Evolutionary conservation across 306 rosid species (phyloP).

Genomic region (Malus fusca): DNA sequence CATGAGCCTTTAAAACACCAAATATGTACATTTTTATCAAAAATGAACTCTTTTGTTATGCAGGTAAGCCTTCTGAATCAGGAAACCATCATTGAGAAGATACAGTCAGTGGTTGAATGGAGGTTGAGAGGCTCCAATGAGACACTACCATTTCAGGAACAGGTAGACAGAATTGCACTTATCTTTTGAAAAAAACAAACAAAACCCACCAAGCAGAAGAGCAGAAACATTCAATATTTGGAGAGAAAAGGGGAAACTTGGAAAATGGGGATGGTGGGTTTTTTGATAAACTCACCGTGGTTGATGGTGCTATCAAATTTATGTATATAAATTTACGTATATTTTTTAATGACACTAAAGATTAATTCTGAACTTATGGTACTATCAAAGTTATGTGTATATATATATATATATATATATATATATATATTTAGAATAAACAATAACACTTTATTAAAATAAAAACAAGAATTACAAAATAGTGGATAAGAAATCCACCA

Average conservation of each 20-base stretch:
- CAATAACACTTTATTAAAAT: too few species aligned
- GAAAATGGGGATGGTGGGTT: neutral
- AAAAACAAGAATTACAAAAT: too few species aligned
- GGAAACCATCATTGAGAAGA: conserved; percentile 82
- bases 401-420: too few species aligned
- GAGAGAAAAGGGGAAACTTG: neutral
- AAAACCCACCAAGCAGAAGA: too few species aligned
- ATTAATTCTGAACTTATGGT: too few species aligned
- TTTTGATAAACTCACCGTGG: too few species aligned
- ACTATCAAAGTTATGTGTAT: too few species aligned
- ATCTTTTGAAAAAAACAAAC: neutral
- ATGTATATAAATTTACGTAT: too few species aligned
- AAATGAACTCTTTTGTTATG: neutral
- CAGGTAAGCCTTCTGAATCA: conserved; percentile 91
- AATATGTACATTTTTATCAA: neutral
- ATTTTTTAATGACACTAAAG: too few species aligned
- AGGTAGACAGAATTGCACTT: conserved; percentile 26
- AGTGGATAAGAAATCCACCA: too few species aligned
- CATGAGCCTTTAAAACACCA: neutral
- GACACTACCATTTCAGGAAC: conserved; percentile 60
- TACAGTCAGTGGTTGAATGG: conserved; percentile 73
- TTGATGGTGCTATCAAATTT: too few species aligned
- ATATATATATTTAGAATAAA: too few species aligned
- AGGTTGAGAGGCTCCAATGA: conserved; percentile 80
- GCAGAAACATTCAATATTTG: neutral